A percentile compares a stretch with the other conserved stretches of the same genome.
Evolutionary conservation across 371 early-diverging fungal genomes (phyloP).

Genomic region (Sanchytrium tribonematis): DNA sequence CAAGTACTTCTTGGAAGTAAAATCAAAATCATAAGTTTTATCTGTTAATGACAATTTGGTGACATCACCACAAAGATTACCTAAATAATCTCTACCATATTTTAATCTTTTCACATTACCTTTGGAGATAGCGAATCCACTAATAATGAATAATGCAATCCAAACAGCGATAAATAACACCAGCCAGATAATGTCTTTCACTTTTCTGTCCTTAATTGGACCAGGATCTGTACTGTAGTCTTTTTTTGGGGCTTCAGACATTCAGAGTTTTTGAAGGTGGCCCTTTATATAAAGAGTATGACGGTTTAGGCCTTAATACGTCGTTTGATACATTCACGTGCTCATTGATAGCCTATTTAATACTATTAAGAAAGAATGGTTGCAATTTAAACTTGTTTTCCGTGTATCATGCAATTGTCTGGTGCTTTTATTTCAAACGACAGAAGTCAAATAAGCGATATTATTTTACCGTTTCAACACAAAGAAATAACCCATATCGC

Average conservation of each 20-base stretch:
- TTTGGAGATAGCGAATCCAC: slow-evolving; percentile 3
- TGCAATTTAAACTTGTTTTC: neutral
- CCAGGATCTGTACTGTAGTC: neutral
- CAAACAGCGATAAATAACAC: slow-evolving; percentile 6
- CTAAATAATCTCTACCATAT: slow-evolving; percentile 6
- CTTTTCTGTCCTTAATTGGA: slow-evolving; percentile 3
- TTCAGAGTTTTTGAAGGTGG: neutral
- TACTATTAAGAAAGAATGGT: neutral
- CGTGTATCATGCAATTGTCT: neutral
- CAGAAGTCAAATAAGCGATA: neutral
- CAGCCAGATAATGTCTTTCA: slow-evolving; percentile 5
- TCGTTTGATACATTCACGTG: no score
- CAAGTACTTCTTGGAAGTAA: neutral
- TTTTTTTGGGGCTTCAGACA: neutral
- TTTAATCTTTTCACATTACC: slow-evolving; percentile 3
- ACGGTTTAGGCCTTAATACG: no score
- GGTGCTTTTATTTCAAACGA: neutral
- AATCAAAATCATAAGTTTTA: neutral
- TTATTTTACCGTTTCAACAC: neutral
- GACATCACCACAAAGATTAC: slow-evolving; percentile 6
- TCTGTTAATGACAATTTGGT: neutral
- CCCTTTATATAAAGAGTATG: no score
- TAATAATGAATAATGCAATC: slow-evolving; percentile 6
- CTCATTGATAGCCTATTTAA: no score
- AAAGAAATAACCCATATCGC: neutral